Base-by-base conservation (phyloP, 2,329 filamentous ascomycete species). In the Corynespora cassiicola region DNA sequence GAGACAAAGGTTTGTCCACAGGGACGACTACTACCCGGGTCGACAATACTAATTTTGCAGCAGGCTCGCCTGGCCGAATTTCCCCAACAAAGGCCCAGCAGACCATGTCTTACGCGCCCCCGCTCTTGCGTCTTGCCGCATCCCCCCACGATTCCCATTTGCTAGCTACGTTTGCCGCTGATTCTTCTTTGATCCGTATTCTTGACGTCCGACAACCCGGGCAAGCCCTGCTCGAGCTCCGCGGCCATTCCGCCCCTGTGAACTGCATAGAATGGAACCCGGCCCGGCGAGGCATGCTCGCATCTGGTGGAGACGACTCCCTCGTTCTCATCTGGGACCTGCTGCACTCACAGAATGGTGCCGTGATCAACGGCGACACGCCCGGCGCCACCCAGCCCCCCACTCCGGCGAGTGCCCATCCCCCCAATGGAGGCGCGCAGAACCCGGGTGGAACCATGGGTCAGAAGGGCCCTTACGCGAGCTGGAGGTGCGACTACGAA, bases 211-310 rank as follows among this genome's bases (percentile, higher is more conserved):
- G 94, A 31, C 94, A 99, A 70, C 94, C 94, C 0, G 94, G 94
- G 5, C 94, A 96, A 69, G 94, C 94, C 2, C 79, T 99, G 4
- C 81, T 99, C 17, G 94, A 99, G 66, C 83, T 99, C 23, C 88
- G 88, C 31, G 94, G 94, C 15, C 92, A 99, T 63, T 82, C 84
- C 15, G 87, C 89, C 4, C 72, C 89, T 6, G 81, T 99, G 40
- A 97, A 95, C 71, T 94, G 88, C 59, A 87, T 97, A 42, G 94
- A 99, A 72, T 99, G 94, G 94, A 95, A 90, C 7, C 92, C 90
- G 0, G 81, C 84, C 38, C 82, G 91, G 42, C 81, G 94, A 56
- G 94, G 94, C 16, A 87, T 91, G 51, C 81, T 99, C 12, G 92
- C 92, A 11, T 95, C 90, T 1, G 94, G 94, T 21, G 94, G 80